Percentiles rank a stretch among this genome's conserved stretches.
Evolutionary conservation across 441 rosid species (phyloP).

Genomic region (Melastoma candidum): DNA sequence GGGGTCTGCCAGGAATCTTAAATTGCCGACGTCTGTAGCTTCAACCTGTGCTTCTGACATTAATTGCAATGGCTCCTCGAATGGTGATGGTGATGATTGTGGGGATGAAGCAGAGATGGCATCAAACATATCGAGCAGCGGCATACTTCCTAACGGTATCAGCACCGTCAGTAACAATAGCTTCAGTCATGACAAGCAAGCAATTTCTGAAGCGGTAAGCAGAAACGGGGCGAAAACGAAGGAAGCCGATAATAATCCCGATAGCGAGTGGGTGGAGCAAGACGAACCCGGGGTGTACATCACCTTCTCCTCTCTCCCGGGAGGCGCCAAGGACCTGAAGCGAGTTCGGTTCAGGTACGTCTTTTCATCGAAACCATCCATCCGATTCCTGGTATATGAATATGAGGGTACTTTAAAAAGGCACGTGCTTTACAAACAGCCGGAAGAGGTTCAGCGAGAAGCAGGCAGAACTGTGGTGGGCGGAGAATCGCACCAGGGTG

Average conservation of each 20-base stretch:
- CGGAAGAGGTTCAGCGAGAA: conserved; percentile 21
- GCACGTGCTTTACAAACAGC: conserved; percentile 5
- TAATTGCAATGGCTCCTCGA: background rate
- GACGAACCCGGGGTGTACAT: conserved; percentile 94
- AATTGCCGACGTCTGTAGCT: background rate
- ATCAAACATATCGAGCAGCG: conserved; percentile 31
- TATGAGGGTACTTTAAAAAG: too few relatives aligned
- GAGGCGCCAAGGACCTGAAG: conserved; percentile 82
- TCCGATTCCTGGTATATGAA: too few relatives aligned
- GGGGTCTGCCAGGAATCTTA: conserved; percentile 1
- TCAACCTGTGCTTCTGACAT: background rate
- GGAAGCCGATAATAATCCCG: conserved; percentile 53
- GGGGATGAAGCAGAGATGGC: conserved; percentile 28
- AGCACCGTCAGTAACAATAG: conserved; percentile 27
- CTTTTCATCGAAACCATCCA: background rate
- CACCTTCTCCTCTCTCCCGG: conserved; percentile 71
- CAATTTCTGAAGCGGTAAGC: conserved; percentile 41
- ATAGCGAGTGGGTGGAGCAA: conserved; percentile 91
- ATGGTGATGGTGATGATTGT: too few relatives aligned
- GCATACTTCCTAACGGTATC: conserved; percentile 45
- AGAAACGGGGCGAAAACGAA: conserved; percentile 43
- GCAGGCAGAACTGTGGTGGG: conserved; percentile 20
- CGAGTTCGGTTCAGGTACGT: conserved; percentile 91
- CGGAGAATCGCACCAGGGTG: conserved; percentile 16
- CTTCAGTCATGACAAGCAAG: conserved; percentile 28